Conservation (phyloP, 2,329 filamentous ascomycete species). For the Myriosclerotinia scirpicola region DNA sequence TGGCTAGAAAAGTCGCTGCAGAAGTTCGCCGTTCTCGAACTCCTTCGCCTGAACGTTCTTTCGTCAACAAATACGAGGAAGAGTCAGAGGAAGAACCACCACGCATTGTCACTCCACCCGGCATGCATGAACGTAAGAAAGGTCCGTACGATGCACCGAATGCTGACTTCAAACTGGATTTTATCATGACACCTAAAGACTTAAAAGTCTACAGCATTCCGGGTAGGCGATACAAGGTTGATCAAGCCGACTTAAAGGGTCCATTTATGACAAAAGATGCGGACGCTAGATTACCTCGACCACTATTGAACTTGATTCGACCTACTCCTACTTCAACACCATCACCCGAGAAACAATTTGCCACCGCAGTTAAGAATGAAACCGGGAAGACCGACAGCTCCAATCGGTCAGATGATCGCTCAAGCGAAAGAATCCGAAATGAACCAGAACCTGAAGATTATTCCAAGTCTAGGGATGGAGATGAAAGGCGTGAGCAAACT, state of each 20-base stretch:
- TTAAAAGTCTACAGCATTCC: slow-evolving; percentile 43
- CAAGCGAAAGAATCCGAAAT: not conserved
- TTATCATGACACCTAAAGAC: slow-evolving; percentile 56
- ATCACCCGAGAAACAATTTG: slow-evolving; percentile 45
- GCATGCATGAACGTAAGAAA: slow-evolving; percentile 49
- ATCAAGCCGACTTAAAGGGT: slow-evolving; percentile 40
- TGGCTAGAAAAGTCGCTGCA: slow-evolving; percentile 53
- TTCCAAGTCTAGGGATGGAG: not conserved
- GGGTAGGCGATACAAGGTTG: slow-evolving; percentile 41
- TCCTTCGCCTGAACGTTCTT: slow-evolving; percentile 52
- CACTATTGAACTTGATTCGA: slow-evolving; percentile 59
- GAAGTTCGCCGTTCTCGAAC: slow-evolving; percentile 56
- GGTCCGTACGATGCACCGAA: slow-evolving; percentile 58
- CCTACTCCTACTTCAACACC: slow-evolving; percentile 60
- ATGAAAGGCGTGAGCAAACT: slow-evolving; percentile 2
- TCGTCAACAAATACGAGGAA: slow-evolving; percentile 54
- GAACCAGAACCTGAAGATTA: not conserved
- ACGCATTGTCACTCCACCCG: slow-evolving; percentile 56
- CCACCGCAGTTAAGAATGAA: slow-evolving; percentile 15
- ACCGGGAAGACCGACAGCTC: slow-evolving; percentile 23
- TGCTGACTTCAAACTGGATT: slow-evolving; percentile 63
- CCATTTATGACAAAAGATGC: slow-evolving; percentile 34
- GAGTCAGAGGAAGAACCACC: slow-evolving; percentile 43
- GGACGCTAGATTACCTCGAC: slow-evolving; percentile 43
- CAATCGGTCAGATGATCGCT: slow-evolving; percentile 25